A percentile compares a stretch with the other conserved stretches of the same genome.
These are phyloP conservation scores for Echium plantagineum DNA, from an alignment of 257 asterid species.

Conservation along the genomic window DNA sequence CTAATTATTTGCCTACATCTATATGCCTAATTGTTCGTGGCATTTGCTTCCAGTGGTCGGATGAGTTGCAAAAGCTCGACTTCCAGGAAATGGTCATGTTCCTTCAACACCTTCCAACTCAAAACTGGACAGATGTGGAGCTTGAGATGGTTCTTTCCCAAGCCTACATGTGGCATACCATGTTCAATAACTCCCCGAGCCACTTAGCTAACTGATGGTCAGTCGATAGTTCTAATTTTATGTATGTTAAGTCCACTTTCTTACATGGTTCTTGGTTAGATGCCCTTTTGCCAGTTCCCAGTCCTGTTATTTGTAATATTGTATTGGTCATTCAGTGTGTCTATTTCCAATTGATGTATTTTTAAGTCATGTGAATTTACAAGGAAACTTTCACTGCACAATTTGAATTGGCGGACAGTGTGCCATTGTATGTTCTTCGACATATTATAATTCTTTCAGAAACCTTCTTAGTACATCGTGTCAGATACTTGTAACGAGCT, in stretches of 20 bases:
- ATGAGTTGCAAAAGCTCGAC: constrained; percentile 66
- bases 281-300: not conserved
- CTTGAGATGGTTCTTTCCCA: constrained; percentile 87
- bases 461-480: no score
- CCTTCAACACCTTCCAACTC: constrained; percentile 90
- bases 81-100: constrained; percentile 98
- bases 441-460: no score
- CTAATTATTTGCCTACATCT: not conserved
- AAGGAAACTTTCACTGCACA: not conserved
- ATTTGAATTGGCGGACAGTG: not conserved
- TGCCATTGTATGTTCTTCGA: not conserved
- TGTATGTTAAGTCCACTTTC: not conserved
- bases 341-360: not conserved
- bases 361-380: not conserved
- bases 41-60: constrained; percentile 62
- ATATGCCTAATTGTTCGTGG: not conserved
- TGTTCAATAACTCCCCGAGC: constrained; percentile 86
- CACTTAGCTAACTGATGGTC: constrained; percentile 63
- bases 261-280: not conserved
- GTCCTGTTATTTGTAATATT: no score
- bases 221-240: not conserved
- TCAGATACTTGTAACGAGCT: no score
- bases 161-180: constrained; percentile 96
- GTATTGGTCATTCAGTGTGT: not conserved
- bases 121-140: constrained; percentile 63